These are phyloP conservation scores for Arthroderma sp. DNA, from an alignment of 2,329 filamentous ascomycete genomes.

Conservation along the genomic window DNA sequence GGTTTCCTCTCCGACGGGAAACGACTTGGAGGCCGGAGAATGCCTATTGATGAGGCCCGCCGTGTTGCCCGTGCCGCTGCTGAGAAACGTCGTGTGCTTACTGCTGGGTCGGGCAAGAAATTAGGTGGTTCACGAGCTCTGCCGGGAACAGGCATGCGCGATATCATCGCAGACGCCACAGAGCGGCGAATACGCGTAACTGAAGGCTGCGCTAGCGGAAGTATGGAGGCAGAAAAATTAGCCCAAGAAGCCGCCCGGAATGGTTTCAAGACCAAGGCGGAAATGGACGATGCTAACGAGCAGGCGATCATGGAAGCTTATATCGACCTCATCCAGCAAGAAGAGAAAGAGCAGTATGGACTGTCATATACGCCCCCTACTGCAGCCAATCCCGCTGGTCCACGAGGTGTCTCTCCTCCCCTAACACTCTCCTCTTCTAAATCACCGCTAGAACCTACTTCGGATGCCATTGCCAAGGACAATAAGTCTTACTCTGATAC, in stretches of 20 bases:
- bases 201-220: slow-evolving; percentile 63
- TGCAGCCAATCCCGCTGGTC: slow-evolving; percentile 39
- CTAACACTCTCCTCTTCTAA: slow-evolving; percentile 19
- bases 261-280: slow-evolving; percentile 70
- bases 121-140: slow-evolving; percentile 51
- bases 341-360: slow-evolving; percentile 51
- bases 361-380: slow-evolving; percentile 41
- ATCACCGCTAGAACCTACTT: slow-evolving; percentile 24
- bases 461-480: slow-evolving; percentile 8
- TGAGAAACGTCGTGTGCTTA: slow-evolving; percentile 51
- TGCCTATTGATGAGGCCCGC: slow-evolving; percentile 61
- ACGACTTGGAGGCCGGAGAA: slow-evolving; percentile 52
- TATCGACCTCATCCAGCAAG: slow-evolving; percentile 76
- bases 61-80: slow-evolving; percentile 61
- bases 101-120: slow-evolving; percentile 53
- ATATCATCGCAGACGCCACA: slow-evolving; percentile 58
- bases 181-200: slow-evolving; percentile 54
- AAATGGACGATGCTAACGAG: slow-evolving; percentile 82
- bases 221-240: slow-evolving; percentile 52
- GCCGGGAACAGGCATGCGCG: slow-evolving; percentile 56
- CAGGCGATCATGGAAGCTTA: slow-evolving; percentile 72
- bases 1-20: slow-evolving; percentile 68
- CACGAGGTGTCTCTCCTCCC: slow-evolving; percentile 12
- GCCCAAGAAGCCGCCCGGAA: slow-evolving; percentile 53
- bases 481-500: slow-evolving; percentile 26